Evolutionary conservation across 2,329 filamentous ascomycete genomes (phyloP), one percentile per base, ranked within the genome.

Genomic region (Epichloe bromicola): DNA sequence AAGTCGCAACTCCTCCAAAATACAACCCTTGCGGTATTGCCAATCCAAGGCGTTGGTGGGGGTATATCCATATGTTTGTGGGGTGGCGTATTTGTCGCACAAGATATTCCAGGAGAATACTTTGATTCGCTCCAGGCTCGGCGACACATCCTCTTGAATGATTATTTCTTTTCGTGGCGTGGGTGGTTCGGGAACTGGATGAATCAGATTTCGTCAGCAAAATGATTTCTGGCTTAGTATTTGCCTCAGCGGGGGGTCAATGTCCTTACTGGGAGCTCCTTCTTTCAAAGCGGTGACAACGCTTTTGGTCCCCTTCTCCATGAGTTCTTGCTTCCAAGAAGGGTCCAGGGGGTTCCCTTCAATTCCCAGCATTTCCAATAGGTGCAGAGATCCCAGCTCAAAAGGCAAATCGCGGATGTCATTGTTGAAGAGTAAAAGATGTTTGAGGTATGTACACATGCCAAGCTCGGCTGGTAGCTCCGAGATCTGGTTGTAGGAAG

Each of bases 101-200:
- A 98, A 78, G 45, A 91, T 95, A 65, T 98, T 98, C 82, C 93
- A 96, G 20, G 88, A 94, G 55, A 97, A 75, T 8, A 95, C 83
- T 52, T 86, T 88, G 64, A 97, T 81, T 49, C 81, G 84, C 61
- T 96, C 80, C 55, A 80, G 67, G 50, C 63, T 73, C 1, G 74
- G 60, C 65, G 71, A 75, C 51, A 74, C 73, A 56, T 85, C 83
- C 65, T 82, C 80, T 58, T 81, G 84, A 23, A 97, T 78, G n/a
- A 86, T 76, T 53, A 96, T 80, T 69, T 83, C 84, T 60, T 86
- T 82, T 60, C 93, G 82, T 46, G 86, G 80, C 33, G 77, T 74
- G 1, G 91, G 93, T 42, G 88, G 83, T 15, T 83, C 74, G 39
- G 90, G 86, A 51, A 85, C 89, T 94, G 59, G 11, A 42, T 38